A percentile compares a stretch with the other conserved stretches of the same genome.
phyloP scores from a whole-genome alignment of 1,139 yeast species.

The Diutina mesorugosa region DNA sequence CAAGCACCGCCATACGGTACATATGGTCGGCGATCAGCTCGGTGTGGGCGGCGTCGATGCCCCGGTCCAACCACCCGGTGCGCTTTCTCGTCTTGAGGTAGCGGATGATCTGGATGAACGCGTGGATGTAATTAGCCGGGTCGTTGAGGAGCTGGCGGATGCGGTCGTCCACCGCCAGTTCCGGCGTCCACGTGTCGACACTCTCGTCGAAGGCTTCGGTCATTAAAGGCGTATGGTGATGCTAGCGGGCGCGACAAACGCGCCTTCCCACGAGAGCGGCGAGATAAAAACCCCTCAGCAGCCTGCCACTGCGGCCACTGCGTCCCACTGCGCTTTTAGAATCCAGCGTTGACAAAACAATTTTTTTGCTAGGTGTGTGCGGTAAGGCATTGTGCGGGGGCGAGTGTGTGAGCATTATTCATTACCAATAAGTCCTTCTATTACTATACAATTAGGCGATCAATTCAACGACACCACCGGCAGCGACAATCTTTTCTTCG shows the following conservation, averaged over 20 bases:
- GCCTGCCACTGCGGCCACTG: too few species aligned
- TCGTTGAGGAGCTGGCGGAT: conserved; percentile 26
- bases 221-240: neutral
- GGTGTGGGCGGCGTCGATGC: conserved; percentile 33
- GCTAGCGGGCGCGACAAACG: neutral
- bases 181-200: conserved; percentile 39
- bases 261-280: neutral
- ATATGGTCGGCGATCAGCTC: conserved; percentile 91
- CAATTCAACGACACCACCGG: conserved; percentile 99
- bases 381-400: neutral
- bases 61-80: conserved; percentile 89
- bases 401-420: neutral
- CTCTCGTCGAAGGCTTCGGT: neutral
- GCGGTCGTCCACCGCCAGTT: conserved; percentile 40
- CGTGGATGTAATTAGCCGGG: conserved; percentile 40
- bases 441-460: conserved; percentile 55
- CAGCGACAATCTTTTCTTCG: conserved; percentile 99
- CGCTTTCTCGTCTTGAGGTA: conserved; percentile 69
- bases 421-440: neutral
- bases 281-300: too few species aligned
- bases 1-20: conserved; percentile 87
- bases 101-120: conserved; percentile 67
- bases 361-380: neutral
- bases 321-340: too few species aligned
- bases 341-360: neutral